These are phyloP conservation scores for Cerioporus squamosus DNA, from an alignment of 1,284 basidiomycete species.

Conservation along the genomic window DNA sequence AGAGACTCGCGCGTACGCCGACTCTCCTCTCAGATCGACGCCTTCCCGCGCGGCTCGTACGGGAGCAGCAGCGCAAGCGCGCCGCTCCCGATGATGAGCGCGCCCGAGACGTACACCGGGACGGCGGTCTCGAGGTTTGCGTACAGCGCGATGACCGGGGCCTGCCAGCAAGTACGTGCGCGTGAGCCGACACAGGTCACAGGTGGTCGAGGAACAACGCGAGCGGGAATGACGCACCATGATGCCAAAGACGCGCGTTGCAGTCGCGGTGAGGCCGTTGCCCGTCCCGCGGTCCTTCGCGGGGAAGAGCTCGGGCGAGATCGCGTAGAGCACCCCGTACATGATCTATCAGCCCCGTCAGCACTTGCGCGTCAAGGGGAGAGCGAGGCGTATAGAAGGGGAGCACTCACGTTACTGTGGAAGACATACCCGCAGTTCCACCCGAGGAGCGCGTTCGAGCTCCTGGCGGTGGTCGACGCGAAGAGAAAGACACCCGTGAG, in stretches of 20 bases:
- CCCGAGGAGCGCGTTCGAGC: constrained; percentile 66
- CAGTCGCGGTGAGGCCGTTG: constrained; percentile 59
- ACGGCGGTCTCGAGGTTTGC: constrained; percentile 66
- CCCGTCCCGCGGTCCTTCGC: constrained; percentile 73
- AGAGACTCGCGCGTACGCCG: no score
- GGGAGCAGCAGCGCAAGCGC: constrained; percentile 73
- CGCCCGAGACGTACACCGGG: constrained; percentile 80
- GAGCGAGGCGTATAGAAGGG: constrained; percentile 18
- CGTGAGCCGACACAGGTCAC: constrained; percentile 5
- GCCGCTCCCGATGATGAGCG: constrained; percentile 69
- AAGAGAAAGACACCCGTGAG: constrained; percentile 77
- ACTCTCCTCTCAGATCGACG: constrained; percentile 43
- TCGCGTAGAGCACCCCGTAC: constrained; percentile 78
- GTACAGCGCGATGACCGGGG: constrained; percentile 75
- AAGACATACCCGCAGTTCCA: constrained; percentile 68
- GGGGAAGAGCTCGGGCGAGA: constrained; percentile 75
- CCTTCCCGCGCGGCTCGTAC: constrained; percentile 74
- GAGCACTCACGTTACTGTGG: constrained; percentile 54
- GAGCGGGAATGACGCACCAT: constrained; percentile 50
- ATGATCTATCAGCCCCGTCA: constrained; percentile 49
- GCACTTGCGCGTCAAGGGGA: neutral
- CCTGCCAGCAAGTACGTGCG: constrained; percentile 46
- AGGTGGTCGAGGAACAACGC: no score
- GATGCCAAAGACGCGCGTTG: constrained; percentile 63
- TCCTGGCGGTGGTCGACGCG: constrained; percentile 70